Conservation (phyloP, 106 monocot species). For the Posidonia australis region DNA sequence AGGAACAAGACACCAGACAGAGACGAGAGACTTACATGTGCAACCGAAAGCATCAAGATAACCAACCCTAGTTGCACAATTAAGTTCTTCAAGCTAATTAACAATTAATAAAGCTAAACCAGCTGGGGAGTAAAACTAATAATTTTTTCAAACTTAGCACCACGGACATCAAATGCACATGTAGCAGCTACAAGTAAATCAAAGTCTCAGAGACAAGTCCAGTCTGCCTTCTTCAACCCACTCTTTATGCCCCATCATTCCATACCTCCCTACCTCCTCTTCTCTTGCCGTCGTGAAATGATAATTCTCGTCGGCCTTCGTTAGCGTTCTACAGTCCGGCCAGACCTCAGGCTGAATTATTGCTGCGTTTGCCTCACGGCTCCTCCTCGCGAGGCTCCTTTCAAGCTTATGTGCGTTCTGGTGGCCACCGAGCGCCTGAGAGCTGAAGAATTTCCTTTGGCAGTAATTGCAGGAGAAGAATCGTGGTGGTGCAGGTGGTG, state of each 20-base stretch:
- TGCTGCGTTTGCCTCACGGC: not conserved
- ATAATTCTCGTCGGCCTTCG: too few relatives aligned
- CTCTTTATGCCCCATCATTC: not conserved
- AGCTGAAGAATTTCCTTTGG: conserved; percentile 12
- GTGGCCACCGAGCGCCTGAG: conserved; percentile 11
- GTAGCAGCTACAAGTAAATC: not conserved
- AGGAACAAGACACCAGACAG: too few relatives aligned
- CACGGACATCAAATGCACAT: not conserved
- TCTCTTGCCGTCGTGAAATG: not conserved
- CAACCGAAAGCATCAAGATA: too few relatives aligned
- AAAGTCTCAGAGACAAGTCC: conserved; percentile 11
- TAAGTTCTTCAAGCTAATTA: too few relatives aligned
- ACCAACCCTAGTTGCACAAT: too few relatives aligned
- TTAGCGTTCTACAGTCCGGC: not conserved
- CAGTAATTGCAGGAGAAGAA: conserved; percentile 11
- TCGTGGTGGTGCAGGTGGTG: not conserved
- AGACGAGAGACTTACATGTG: too few relatives aligned
- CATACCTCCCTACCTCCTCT: not conserved
- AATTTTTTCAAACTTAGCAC: too few relatives aligned
- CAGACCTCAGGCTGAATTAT: not conserved
- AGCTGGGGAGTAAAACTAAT: too few relatives aligned
- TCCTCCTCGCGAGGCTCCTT: conserved; percentile 6
- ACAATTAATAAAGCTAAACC: too few relatives aligned
- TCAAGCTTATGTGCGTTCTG: conserved; percentile 11
- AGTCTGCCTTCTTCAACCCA: not conserved